Conservation (phyloP, 2,329 filamentous ascomycete genomes). For the Aureobasidium lini region DNA sequence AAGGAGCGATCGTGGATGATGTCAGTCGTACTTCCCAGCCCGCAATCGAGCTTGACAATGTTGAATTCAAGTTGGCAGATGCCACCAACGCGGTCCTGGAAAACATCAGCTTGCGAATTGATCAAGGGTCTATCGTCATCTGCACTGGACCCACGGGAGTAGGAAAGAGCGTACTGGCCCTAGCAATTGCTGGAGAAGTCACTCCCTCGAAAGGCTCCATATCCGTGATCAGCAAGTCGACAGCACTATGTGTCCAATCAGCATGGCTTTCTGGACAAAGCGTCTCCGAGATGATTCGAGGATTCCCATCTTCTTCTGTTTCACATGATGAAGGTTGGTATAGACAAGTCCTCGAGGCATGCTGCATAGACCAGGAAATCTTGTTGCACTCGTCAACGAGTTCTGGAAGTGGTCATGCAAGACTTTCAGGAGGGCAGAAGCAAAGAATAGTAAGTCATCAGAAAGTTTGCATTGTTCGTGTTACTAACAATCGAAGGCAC, state of each 20-base stretch:
- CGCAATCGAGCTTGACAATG: not conserved
- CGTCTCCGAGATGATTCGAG: conserved; percentile 69
- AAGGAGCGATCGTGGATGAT: not conserved
- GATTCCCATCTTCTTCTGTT: conserved; percentile 41
- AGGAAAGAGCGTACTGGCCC: conserved; percentile 45
- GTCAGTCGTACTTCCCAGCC: no score
- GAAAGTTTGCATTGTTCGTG: no score
- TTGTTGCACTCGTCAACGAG: conserved; percentile 32
- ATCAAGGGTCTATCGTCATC: conserved; percentile 38
- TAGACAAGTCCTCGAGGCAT: conserved; percentile 20
- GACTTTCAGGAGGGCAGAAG: conserved; percentile 45
- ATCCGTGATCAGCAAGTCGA: not conserved
- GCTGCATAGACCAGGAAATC: conserved; percentile 22
- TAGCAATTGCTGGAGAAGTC: conserved; percentile 25
- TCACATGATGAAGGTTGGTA: conserved; percentile 29
- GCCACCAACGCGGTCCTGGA: not conserved
- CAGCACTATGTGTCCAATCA: conserved; percentile 16
- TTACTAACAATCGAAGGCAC: no score
- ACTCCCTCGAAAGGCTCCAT: not conserved
- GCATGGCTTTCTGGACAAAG: conserved; percentile 74
- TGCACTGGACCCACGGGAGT: conserved; percentile 44
- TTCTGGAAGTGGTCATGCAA: conserved; percentile 43
- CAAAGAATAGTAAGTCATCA: conserved; percentile 40
- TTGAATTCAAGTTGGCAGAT: not conserved
- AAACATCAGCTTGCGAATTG: conserved; percentile 32